Base-by-base conservation (phyloP, 2,329 filamentous ascomycete species). In the Botrytis fabae region DNA sequence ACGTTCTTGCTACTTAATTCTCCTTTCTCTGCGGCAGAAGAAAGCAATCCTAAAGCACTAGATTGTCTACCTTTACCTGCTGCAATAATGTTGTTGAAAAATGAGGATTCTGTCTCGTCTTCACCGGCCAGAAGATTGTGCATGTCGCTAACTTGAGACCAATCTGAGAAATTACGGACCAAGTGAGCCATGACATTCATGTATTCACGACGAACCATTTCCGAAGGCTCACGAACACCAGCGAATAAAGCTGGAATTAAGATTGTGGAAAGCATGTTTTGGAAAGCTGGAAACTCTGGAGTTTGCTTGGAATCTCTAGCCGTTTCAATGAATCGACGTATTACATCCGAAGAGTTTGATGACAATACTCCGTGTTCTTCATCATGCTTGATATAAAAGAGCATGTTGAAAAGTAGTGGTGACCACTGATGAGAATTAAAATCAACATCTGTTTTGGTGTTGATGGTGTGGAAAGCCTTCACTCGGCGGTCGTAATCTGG, bases 51-150 rank as follows among this genome's bases (percentile, higher is more conserved):
- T 54, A 99, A 85, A 4, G 96, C 95, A 77, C 95, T 92, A 71
- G 97, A 86, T 78, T 97, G 93, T 76, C 93, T 91, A 74, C 96
- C 91, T 51, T 94, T 91, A 69, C 97, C 94, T 65, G 97, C 95
- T 79, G 96, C 95, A 51, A 98, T 85, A 62, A 98, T 90, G 78
- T 98, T 97, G 82, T 89, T 92, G 85, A 98, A 99, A 84, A 99
- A 98, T 0, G 93, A 93, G 18, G 90, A 89, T 78, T 81, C 80
- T 44, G 80, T 46, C 68, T 81, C 80, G 73, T 93, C 92, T 70
- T 92, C 87, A 22, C 85, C 87, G 14, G 88, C 87, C 57, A 96
- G 86, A 18, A 99, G 86, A 8, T 86, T 85, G 73, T 88, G 84
- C 83, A 99, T 88, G 80, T 97, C 94, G 44, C 88, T 86, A 57